Base-by-base conservation (phyloP, 2,329 filamentous ascomycete genomes). In the Scedosporium apiospermum region DNA sequence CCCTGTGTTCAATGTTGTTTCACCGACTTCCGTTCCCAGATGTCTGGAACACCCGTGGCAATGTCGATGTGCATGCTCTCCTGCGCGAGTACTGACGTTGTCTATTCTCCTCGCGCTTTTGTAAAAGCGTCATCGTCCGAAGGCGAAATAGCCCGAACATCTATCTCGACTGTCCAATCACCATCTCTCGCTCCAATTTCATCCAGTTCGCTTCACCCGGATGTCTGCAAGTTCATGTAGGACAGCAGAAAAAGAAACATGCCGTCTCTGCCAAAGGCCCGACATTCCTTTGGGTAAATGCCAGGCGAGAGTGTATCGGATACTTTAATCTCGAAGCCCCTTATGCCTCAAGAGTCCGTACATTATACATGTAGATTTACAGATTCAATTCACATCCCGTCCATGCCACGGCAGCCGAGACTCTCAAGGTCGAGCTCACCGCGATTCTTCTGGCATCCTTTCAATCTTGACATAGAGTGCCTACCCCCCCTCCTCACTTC, bases 251-350 rank as follows among this genome's bases (percentile, higher is more conserved):
- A 49, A 49, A 49, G 44, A 49, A 49, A 21, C 44, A 21, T 18
- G 16, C 44, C 44, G 44, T 26, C 23, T 27, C 7, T 57, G 2
- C 5, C 14, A 57, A 57, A 58, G 57, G 57, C 57, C 57, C 57
- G 57, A 58, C 57, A 58, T 58, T 38, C 57, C 57, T 58, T 21
- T 49, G 57, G 57, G 18, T 58, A 58, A 58, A 58, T 58, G 21
- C 57, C 10, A 38, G 34, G 34, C 34, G 18, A 49, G 18, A 49
- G n/a, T 10, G 44, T 49, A 18, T 49, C 9, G 44, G 44, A 12
- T 49, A 49, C 44, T 49, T 21, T 18, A 49, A 18, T 21, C 44
- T 49, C 18, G 18, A 12, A n/a, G n/a, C 44, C 9, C 44, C 18
- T 16, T 3, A 3, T 21, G 44, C 16, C 18, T 5, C 2, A 49